Conservation (phyloP, 2,329 filamentous ascomycete species). For the Talaromyces sp. region DNA sequence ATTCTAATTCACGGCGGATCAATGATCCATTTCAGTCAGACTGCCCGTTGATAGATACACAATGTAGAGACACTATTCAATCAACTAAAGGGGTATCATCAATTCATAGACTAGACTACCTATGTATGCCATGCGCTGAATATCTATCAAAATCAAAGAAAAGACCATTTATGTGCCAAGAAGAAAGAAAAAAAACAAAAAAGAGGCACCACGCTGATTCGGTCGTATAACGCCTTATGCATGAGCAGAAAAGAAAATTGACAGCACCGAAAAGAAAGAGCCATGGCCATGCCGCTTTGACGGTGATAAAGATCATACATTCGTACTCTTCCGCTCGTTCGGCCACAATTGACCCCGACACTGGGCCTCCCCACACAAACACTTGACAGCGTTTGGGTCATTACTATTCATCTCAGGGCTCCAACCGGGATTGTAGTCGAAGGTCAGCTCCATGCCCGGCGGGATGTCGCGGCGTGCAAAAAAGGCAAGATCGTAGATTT, state of each 20-base stretch:
- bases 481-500: conserved; percentile 47
- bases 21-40: not conserved
- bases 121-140: not conserved
- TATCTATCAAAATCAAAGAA: not conserved
- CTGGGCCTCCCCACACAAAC: conserved; percentile 42
- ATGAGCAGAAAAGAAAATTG: not conserved
- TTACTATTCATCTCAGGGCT: conserved; percentile 21
- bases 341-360: conserved; percentile 47
- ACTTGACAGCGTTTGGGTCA: conserved; percentile 40
- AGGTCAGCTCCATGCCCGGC: conserved; percentile 43
- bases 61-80: not conserved
- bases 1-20: conserved; percentile 3
- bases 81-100: conserved; percentile 1
- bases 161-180: not conserved
- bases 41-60: not conserved
- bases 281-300: not conserved
- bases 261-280: not conserved
- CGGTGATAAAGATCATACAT: not conserved
- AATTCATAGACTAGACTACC: not conserved
- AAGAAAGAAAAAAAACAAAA: no score
- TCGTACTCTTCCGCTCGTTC: conserved; percentile 34
- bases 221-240: not conserved
- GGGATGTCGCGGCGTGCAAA: conserved; percentile 44
- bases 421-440: conserved; percentile 44
- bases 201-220: not conserved